Conservation (phyloP, 305 asterid genomes). For the Euphrasia arctica region DNA sequence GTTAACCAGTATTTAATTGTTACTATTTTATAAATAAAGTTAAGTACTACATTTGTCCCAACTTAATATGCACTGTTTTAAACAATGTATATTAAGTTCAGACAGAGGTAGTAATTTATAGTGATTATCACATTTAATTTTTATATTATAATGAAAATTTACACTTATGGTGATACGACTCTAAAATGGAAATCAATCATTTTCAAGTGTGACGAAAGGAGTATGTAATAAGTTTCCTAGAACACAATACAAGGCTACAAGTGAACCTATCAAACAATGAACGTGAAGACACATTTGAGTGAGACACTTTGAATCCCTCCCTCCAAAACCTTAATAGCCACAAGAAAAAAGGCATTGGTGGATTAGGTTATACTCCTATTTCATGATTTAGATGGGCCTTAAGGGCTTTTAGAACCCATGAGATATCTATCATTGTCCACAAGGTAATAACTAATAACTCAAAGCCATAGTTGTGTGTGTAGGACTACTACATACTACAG, state of each 20-base stretch:
- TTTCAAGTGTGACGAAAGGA: not conserved
- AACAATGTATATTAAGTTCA: no score
- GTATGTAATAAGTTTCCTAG: no score
- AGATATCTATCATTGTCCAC: not conserved
- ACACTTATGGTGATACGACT: no score
- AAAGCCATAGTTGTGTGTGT: not conserved
- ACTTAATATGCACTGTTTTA: no score
- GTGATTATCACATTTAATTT: no score
- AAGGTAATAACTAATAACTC: not conserved
- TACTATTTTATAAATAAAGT: no score
- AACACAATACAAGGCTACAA: no score
- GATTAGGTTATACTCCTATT: not conserved
- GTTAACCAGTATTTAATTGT: no score
- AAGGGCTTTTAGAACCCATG: not conserved
- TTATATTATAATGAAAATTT: no score
- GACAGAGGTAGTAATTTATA: no score
- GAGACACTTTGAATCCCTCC: not conserved
- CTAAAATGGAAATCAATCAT: no score
- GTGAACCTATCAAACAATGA: not conserved
- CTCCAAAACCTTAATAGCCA: not conserved
- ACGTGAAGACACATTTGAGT: not conserved
- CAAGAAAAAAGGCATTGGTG: not conserved
- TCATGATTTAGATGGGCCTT: slow-evolving; percentile 7
- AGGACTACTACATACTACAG: not conserved
- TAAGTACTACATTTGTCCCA: no score